Percentiles rank a stretch among this genome's conserved stretches.
Conservation (phyloP, 106 monocot genomes). For the Platanthera zijinensis region DNA sequence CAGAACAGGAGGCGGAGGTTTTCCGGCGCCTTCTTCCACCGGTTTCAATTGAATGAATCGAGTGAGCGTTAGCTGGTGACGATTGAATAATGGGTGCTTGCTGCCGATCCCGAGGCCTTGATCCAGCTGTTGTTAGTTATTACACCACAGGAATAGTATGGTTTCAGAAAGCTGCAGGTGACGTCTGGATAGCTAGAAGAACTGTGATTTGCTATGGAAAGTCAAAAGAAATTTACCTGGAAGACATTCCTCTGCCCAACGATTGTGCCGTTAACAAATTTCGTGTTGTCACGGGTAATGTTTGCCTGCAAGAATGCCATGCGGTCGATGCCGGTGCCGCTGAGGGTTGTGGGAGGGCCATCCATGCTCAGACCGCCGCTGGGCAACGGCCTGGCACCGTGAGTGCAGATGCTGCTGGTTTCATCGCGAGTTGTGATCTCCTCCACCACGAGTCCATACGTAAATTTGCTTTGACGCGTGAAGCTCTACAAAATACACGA, state of each 20-base stretch:
- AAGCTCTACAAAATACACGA: conserved; percentile 39
- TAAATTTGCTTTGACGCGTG: conserved; percentile 91
- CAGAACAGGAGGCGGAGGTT: conserved; percentile 73
- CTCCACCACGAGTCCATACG: conserved; percentile 86
- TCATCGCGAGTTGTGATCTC: conserved; percentile 96
- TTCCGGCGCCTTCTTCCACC: conserved; percentile 76
- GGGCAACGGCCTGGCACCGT: conserved; percentile 68
- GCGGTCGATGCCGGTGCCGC: conserved; percentile 86
- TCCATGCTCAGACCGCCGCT: conserved; percentile 81
- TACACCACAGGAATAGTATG: no score
- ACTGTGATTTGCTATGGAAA: neutral
- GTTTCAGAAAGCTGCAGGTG: no score
- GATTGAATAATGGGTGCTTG: conserved; percentile 89
- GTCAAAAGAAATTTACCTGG: conserved; percentile 41
- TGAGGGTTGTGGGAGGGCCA: conserved; percentile 95
- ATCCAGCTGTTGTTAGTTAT: conserved; percentile 48
- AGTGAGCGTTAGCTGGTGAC: conserved; percentile 82
- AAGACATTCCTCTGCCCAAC: conserved; percentile 91
- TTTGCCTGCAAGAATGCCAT: conserved; percentile 85
- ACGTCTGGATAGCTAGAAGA: neutral
- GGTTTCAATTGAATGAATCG: conserved; percentile 72
- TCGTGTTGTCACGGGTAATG: conserved; percentile 91
- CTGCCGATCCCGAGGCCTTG: conserved; percentile 93
- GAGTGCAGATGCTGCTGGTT: conserved; percentile 83
- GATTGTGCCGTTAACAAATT: conserved; percentile 86